Base-by-base conservation (phyloP, 345 rosid genomes). In the Lepidium sativum region DNA sequence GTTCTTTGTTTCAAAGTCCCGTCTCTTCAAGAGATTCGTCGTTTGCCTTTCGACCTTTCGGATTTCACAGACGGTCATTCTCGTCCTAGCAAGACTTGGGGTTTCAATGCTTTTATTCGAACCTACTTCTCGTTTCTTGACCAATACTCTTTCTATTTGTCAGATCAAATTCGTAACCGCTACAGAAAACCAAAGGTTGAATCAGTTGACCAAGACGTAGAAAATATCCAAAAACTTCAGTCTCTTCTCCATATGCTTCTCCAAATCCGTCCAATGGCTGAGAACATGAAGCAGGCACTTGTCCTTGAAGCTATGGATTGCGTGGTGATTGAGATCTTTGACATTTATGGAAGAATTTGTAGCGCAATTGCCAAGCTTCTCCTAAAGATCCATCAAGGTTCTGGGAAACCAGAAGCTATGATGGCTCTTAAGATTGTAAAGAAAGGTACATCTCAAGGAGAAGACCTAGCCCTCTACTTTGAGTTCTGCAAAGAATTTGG, bases 281-380 rank as follows among this genome's bases (percentile, higher is more conserved):
- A 67, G 0, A 85, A 77, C 59, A 87, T 84, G 94, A 79, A 56
- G 72, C 74, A 57, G 45, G 39, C 47, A 12, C 72, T 92, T 6
- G 75, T 89, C 37, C 79, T 80, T 2, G 97, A 89, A 68, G 97
- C 92, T 16, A 83, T 92, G 95, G 91, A 85, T 67, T 87, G 88
- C 42, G 68, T 89, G 9, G 63, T 85, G 67, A 72, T 82, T 2
- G 97, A 92, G 72, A 76, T 85, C 6, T 84, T 79, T 32, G 81
- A 87, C 48, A 71, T 83, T 43, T 83, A 87, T 60, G 79, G 85
- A 75, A 78, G 70, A 49, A 85, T 89, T 3, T 87, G 89, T 41
- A 79, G 52, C 2, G 82, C 66, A 9, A 70, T 86, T 1, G 82
- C 87, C 0, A 75, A 74, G 29, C 70, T 87, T 66, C 73, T 87